Base-by-base conservation (phyloP, 139 green algal species). In the Tetraselmis striata region DNA sequence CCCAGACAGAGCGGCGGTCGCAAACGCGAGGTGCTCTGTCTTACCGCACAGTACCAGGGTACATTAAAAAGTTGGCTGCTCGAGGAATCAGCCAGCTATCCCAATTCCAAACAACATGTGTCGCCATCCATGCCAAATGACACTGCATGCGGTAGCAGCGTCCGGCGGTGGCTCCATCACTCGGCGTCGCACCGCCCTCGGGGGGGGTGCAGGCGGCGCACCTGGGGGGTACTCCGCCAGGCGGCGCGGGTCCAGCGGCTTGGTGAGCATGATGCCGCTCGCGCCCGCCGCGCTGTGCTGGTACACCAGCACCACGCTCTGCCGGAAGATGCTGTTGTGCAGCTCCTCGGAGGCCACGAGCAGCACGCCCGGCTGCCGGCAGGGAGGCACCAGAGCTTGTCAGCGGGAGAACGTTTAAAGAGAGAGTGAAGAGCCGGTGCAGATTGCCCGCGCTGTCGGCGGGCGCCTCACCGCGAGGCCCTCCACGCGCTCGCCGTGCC, bases 201-300 rank as follows among this genome's bases (percentile, higher is more conserved):
- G n/a, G n/a, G 18, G 1, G 11, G 28, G 24, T 1, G 28, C 28
- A 0, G 29, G 59, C 28, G 29, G 18, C n/a, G 59, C 79, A 22
- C 32, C 59, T 28, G 31, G 31, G 32, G 30, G 32, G 45, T 23
- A 22, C 29, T 59, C 18, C 29, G 24, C 29, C 11, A 78, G 0
- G 18, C 79, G 59, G 18, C 2, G 59, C 22, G 59, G 59, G 0
- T 32, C 31, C 77, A 90, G 80, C 24, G 84, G 84, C 82, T 87
- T 80, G n/a, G 59, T 83, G 1, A 90, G 84, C 30, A 90, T 85
- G 1, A 90, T 78, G n/a, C 87, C 87, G 0, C 77, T 32, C 18
- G 81, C 81, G 28, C 84, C 82, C 24, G 27, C 28, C 27, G 30
- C 0, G 31, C 30, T 29, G 77, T 89, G 84, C 77, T 84, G 31